These are phyloP conservation scores for Puya raimondii DNA, from an alignment of 176 grass and related monocot genomes.

Conservation along the genomic window DNA sequence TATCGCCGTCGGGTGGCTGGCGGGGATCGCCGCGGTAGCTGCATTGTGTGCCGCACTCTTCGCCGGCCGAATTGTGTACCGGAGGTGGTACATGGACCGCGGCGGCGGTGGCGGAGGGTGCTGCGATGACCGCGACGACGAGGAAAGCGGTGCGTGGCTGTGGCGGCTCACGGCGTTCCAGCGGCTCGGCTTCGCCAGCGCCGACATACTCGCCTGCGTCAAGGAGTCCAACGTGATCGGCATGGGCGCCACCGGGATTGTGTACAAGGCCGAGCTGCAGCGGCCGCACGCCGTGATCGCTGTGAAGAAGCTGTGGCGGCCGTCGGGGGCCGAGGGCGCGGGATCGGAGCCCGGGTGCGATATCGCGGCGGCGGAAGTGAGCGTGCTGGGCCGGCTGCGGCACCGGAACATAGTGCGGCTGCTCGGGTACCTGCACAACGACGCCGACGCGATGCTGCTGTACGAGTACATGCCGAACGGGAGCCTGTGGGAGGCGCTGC, in stretches of 20 bases:
- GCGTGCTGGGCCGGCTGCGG: conserved; percentile 55
- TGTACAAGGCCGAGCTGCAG: conserved; percentile 75
- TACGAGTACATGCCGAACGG: conserved; percentile 99
- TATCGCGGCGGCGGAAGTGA: conserved; percentile 51
- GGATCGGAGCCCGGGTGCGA: conserved; percentile 25
- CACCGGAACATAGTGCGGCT: conserved; percentile 94
- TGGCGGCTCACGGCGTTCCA: conserved; percentile 89
- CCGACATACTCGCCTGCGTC: conserved; percentile 71
- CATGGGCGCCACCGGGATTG: conserved; percentile 82
- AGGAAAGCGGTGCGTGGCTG: conserved; percentile 36
- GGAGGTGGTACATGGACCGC: conserved; percentile 38
- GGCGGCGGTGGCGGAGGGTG: conserved; percentile 17
- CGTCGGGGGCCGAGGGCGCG: not conserved
- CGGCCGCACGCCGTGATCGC: conserved; percentile 46
- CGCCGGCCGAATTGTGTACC: conserved; percentile 50
- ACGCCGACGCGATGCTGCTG: conserved; percentile 70
- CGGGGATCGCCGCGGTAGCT: conserved; percentile 29
- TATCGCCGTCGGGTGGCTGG: conserved; percentile 45
- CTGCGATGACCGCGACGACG: conserved; percentile 24
- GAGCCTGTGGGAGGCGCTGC: conserved; percentile 89
- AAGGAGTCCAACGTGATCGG: conserved; percentile 94
- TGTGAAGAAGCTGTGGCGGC: conserved; percentile 87
- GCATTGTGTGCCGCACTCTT: conserved; percentile 35
- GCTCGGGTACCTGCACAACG: conserved; percentile 77
- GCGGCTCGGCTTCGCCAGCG: conserved; percentile 57